Evolutionary conservation across 371 early-diverging fungal species (phyloP).

Genomic region (Choanephora cucurbitarum): DNA sequence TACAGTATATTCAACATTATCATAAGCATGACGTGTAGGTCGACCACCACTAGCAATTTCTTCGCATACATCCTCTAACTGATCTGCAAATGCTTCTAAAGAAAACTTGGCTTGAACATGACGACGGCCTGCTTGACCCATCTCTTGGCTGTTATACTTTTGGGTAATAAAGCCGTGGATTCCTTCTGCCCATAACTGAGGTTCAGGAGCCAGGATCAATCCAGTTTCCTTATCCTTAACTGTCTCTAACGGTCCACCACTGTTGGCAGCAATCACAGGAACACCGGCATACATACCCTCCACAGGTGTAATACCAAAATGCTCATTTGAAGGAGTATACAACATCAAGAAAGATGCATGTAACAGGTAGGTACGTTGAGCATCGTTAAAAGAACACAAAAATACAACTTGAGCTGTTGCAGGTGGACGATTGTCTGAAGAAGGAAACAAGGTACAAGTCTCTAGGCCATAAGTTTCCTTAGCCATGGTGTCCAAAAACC

Average conservation of each 20-base stretch:
- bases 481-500: constrained; percentile 69
- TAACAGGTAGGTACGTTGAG: constrained; percentile 78
- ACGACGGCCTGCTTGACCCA: constrained; percentile 68
- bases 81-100: constrained; percentile 65
- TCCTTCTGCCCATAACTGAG: constrained; percentile 67
- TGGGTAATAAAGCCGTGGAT: constrained; percentile 48
- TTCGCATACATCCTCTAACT: constrained; percentile 62
- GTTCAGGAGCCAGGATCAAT: constrained; percentile 63
- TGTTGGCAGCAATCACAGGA: constrained; percentile 88
- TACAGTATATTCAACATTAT: constrained; percentile 29
- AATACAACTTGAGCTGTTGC: constrained; percentile 74
- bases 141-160: constrained; percentile 33
- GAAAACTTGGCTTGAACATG: constrained; percentile 70
- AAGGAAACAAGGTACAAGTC: constrained; percentile 48
- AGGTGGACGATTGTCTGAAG: constrained; percentile 30
- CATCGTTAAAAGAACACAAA: constrained; percentile 85
- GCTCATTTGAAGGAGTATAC: constrained; percentile 94
- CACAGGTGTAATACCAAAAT: constrained; percentile 95
- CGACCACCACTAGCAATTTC: constrained; percentile 34
- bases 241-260: constrained; percentile 87
- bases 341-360: constrained; percentile 63
- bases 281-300: constrained; percentile 91
- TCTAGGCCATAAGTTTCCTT: constrained; percentile 37
- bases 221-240: constrained; percentile 79
- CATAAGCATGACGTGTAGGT: constrained; percentile 18